A percentile compares a stretch with the other conserved stretches of the same genome.
Evolutionary conservation across 2,329 filamentous ascomycete genomes (phyloP).

Genomic region (Exophiala lecanii-corni): DNA sequence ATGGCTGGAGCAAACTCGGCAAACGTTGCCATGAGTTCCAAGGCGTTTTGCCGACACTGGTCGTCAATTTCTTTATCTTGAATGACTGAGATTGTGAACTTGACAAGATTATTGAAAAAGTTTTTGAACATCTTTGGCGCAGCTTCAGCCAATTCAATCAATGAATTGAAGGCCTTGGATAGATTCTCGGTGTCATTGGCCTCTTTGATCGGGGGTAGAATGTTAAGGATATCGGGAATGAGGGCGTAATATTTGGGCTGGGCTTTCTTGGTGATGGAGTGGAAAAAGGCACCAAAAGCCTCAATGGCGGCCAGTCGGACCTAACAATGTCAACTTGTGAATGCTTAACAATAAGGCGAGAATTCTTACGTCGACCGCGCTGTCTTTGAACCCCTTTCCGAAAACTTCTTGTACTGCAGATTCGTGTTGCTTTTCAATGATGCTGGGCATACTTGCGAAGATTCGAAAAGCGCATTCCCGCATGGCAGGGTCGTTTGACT

Average conservation of each 20-base stretch:
- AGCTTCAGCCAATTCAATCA: slow-evolving; percentile 93
- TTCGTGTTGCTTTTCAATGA: slow-evolving; percentile 95
- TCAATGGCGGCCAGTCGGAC: slow-evolving; percentile 93
- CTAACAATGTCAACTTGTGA: slow-evolving; percentile 39
- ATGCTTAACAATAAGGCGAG: slow-evolving; percentile 31
- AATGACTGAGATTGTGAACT: slow-evolving; percentile 88
- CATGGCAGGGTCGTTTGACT: slow-evolving; percentile 74
- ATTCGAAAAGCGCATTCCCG: slow-evolving; percentile 92
- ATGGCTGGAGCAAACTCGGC: slow-evolving; percentile 90
- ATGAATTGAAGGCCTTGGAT: slow-evolving; percentile 78
- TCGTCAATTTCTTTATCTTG: slow-evolving; percentile 93
- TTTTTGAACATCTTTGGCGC: slow-evolving; percentile 96
- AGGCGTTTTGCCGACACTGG: slow-evolving; percentile 83
- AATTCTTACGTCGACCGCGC: slow-evolving; percentile 63
- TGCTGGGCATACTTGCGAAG: slow-evolving; percentile 87
- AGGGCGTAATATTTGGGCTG: slow-evolving; percentile 84
- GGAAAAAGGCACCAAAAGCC: slow-evolving; percentile 94
- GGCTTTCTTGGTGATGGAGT: slow-evolving; percentile 79
- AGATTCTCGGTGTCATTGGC: slow-evolving; percentile 84
- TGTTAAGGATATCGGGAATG: slow-evolving; percentile 87
- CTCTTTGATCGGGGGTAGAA: slow-evolving; percentile 90
- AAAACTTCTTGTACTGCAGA: slow-evolving; percentile 86
- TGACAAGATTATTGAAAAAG: slow-evolving; percentile 87
- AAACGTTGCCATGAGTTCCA: slow-evolving; percentile 97
- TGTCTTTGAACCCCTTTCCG: slow-evolving; percentile 85